Conservation (phyloP, 306 rosid species). For the Gleditsia sinensis region DNA sequence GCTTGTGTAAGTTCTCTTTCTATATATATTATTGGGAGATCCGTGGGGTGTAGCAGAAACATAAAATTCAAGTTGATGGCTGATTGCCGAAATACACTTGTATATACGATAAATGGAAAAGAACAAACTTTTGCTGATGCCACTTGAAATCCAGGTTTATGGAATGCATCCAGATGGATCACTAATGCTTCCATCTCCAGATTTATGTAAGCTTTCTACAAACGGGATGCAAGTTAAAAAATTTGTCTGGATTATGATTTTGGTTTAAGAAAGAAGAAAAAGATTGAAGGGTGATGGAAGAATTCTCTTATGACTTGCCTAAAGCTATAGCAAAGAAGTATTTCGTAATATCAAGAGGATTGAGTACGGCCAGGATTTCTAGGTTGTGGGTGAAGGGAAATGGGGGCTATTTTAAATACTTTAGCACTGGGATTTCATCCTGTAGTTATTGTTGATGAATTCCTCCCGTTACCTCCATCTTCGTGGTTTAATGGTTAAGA, state of each 20-base stretch:
- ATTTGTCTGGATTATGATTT: neutral
- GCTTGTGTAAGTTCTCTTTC: neutral
- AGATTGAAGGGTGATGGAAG: neutral
- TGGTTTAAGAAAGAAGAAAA: slow-evolving; percentile 20
- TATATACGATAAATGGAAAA: neutral
- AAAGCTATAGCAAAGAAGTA: neutral
- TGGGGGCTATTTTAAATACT: neutral
- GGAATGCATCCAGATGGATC: neutral
- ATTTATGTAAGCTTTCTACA: neutral
- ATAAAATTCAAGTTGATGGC: neutral
- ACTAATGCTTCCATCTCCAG: neutral
- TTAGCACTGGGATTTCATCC: neutral
- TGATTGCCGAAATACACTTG: neutral
- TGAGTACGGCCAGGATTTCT: neutral
- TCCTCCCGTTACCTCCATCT: neutral
- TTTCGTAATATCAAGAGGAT: neutral
- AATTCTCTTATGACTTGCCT: neutral
- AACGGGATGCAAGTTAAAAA: neutral
- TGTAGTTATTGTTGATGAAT: neutral
- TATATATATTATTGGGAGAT: neutral
- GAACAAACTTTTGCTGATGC: neutral
- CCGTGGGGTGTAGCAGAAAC: neutral
- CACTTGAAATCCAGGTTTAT: neutral
- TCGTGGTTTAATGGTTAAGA: neutral
- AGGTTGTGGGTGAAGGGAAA: neutral